These are phyloP conservation scores for Glebionis coronaria DNA, from an alignment of 129 eudicot species.

Conservation along the genomic window DNA sequence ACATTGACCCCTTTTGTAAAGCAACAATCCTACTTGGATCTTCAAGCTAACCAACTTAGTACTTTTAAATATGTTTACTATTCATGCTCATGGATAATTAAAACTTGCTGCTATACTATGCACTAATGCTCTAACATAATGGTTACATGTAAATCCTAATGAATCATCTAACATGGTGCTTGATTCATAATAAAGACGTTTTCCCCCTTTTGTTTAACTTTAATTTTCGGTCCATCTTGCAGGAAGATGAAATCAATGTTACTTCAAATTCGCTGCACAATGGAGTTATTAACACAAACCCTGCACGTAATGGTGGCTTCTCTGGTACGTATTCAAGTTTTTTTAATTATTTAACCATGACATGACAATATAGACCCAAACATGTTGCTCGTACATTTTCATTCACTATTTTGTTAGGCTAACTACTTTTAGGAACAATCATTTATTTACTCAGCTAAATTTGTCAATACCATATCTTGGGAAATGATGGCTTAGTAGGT, in stretches of 20 bases:
- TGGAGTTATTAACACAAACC: constrained; percentile 55
- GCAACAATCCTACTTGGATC: not conserved
- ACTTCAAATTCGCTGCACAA: constrained; percentile 67
- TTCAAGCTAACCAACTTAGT: too few relatives aligned
- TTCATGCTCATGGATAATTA: constrained; percentile 78
- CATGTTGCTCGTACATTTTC: too few relatives aligned
- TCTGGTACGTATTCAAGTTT: constrained; percentile 6
- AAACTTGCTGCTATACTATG: constrained; percentile 78
- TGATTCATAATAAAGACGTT: not conserved
- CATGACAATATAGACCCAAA: too few relatives aligned
- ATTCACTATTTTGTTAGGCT: too few relatives aligned
- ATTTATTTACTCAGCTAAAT: too few relatives aligned
- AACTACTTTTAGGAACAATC: too few relatives aligned
- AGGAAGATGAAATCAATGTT: constrained; percentile 60
- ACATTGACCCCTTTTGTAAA: not conserved
- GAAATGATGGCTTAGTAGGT: too few relatives aligned
- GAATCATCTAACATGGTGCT: not conserved
- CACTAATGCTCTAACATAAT: constrained; percentile 69
- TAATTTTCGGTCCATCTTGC: not conserved
- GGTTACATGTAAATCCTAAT: constrained; percentile 32
- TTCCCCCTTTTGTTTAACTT: too few relatives aligned
- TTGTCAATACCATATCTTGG: too few relatives aligned
- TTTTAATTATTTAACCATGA: too few relatives aligned
- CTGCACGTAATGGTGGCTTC: constrained; percentile 39
- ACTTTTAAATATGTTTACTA: too few relatives aligned